Evolutionary conservation across 352 stramenopile species (phyloP).

Genomic region (Phytopythium mirpurense): DNA sequence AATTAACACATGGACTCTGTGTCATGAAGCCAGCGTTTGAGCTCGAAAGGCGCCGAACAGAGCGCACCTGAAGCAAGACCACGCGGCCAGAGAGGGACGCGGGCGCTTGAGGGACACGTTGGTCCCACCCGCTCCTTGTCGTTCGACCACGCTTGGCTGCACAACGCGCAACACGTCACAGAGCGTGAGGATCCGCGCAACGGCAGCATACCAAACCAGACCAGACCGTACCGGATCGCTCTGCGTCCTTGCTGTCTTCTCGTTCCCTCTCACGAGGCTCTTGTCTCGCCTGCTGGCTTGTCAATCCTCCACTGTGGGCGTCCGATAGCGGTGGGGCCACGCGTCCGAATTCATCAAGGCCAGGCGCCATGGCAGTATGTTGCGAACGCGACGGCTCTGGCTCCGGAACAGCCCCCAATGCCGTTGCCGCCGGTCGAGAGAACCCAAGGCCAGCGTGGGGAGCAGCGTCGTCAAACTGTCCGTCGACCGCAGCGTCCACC

Average conservation of each 20-base stretch:
- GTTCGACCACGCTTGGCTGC: conserved; percentile 1
- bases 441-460: conserved; percentile 26
- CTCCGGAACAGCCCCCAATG: too few relatives aligned
- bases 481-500: conserved; percentile 9
- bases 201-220: neutral
- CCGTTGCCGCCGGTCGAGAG: conserved; percentile 4
- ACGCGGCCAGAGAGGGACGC: conserved; percentile 15
- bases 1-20: neutral
- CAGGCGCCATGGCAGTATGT: neutral
- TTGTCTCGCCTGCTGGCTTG: neutral
- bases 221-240: conserved; percentile 1
- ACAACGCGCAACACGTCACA: neutral
- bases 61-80: conserved; percentile 26
- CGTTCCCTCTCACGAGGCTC: neutral
- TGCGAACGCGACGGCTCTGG: neutral
- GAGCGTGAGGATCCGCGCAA: neutral
- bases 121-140: conserved; percentile 22
- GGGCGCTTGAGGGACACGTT: conserved; percentile 4
- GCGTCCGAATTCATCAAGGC: conserved; percentile 27
- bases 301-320: neutral
- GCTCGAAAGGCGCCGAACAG: neutral
- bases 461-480: conserved; percentile 59
- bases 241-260: conserved; percentile 6
- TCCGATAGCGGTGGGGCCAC: conserved; percentile 4
- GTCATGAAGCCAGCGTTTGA: neutral